A percentile compares a stretch with the other conserved stretches of the same genome.
Evolutionary conservation across 2,329 filamentous ascomycete genomes (phyloP).

Genomic region (Teratosphaeria nubilosa): DNA sequence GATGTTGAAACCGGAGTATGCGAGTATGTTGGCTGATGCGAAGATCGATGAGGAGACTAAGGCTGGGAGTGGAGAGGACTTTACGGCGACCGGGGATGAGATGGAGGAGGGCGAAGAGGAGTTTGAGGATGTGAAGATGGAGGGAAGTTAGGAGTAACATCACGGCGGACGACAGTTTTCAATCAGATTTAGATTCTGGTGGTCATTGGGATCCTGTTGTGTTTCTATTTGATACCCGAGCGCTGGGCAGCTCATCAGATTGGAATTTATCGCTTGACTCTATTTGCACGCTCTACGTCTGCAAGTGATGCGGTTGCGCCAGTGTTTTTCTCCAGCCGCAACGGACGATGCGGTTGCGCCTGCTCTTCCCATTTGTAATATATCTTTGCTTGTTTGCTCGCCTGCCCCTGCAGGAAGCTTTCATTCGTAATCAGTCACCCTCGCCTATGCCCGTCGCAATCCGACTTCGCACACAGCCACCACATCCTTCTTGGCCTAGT

Average conservation of each 20-base stretch:
- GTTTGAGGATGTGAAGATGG: conserved; percentile 33
- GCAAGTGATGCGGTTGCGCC: background rate
- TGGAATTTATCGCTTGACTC: background rate
- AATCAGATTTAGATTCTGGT: background rate
- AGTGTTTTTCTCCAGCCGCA: background rate
- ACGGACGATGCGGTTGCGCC: background rate
- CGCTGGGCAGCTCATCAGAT: background rate
- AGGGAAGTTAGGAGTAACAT: background rate
- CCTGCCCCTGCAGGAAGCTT: background rate
- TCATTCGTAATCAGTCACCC: background rate
- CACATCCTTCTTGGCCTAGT: background rate
- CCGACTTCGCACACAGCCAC: background rate
- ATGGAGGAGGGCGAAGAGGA: conserved; percentile 32
- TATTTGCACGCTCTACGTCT: background rate
- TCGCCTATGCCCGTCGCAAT: background rate
- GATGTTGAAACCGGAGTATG: conserved; percentile 64
- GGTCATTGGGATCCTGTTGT: background rate
- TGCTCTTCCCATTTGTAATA: background rate
- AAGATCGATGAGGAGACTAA: conserved; percentile 40
- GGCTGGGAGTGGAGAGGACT: conserved; percentile 32
- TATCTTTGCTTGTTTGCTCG: background rate
- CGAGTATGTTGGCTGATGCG: conserved; percentile 23
- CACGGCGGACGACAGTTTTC: background rate
- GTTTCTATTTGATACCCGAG: background rate
- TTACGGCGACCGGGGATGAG: conserved; percentile 23